Evolutionary conservation across 345 rosid genomes (phyloP).

Genomic region (Firmiana major): DNA sequence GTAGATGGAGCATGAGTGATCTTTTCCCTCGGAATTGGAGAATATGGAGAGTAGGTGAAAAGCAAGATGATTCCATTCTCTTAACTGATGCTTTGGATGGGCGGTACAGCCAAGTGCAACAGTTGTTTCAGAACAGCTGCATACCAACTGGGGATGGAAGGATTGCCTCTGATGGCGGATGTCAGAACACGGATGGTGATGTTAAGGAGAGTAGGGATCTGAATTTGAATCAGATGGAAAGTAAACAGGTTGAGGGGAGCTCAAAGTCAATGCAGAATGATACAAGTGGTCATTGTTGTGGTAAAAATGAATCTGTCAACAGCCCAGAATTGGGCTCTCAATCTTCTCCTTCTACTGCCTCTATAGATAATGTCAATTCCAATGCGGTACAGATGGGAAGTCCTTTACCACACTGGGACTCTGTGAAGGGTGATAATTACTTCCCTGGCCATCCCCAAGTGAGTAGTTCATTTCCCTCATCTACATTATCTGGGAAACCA

Average conservation of each 20-base stretch:
- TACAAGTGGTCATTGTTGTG: constrained; percentile 22
- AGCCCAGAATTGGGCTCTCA: constrained; percentile 35
- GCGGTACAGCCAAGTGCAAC: constrained; percentile 26
- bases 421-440: constrained; percentile 28
- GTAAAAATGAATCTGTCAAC: constrained; percentile 26
- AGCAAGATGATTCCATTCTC: constrained; percentile 59
- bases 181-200: constrained; percentile 24
- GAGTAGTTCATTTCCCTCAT: constrained; percentile 31
- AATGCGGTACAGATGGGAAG: constrained; percentile 30
- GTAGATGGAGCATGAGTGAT: constrained; percentile 66
- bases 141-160: constrained; percentile 19
- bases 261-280: constrained; percentile 29
- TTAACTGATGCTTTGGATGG: constrained; percentile 73
- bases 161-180: constrained; percentile 19
- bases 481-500: constrained; percentile 32
- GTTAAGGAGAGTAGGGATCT: constrained; percentile 19
- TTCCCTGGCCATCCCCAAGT: constrained; percentile 34
- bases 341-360: constrained; percentile 34
- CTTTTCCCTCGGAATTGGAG: constrained; percentile 67
- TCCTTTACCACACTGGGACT: constrained; percentile 27
- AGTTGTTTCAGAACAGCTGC: constrained; percentile 14
- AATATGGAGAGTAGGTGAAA: constrained; percentile 71
- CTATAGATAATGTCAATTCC: constrained; percentile 30
- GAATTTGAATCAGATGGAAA: constrained; percentile 14
- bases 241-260: constrained; percentile 27